Conservation (phyloP, 179 eudicot genomes). For the Patellifolia procumbens region DNA sequence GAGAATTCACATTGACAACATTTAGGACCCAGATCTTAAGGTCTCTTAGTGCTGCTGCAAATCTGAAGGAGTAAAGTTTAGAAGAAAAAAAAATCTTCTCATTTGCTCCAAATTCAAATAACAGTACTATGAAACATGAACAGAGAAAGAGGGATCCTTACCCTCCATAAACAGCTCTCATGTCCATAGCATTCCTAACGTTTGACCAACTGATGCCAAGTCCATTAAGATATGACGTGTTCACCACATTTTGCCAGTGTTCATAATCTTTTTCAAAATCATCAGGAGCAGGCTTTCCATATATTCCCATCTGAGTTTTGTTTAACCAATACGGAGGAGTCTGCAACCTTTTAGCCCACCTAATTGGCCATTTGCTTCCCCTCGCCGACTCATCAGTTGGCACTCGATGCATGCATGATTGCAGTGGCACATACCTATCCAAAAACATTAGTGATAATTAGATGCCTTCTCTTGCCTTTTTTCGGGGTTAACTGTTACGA, state of each 20-base stretch:
- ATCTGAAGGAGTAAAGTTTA: slow-evolving; percentile 43
- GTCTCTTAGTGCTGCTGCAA: slow-evolving; percentile 87
- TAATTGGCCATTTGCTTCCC: slow-evolving; percentile 78
- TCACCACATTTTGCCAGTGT: slow-evolving; percentile 72
- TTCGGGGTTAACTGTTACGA: neutral
- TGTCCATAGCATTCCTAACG: slow-evolving; percentile 86
- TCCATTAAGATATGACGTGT: slow-evolving; percentile 56
- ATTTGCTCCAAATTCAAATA: slow-evolving; percentile 1
- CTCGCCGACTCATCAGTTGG: slow-evolving; percentile 52
- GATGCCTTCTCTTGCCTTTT: neutral
- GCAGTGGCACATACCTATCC: slow-evolving; percentile 74
- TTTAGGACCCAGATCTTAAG: slow-evolving; percentile 79
- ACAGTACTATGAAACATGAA: slow-evolving; percentile 5
- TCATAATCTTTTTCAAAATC: slow-evolving; percentile 69
- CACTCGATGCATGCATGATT: slow-evolving; percentile 74
- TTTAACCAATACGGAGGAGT: slow-evolving; percentile 75
- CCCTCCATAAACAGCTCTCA: slow-evolving; percentile 97
- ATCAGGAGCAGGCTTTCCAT: slow-evolving; percentile 82
- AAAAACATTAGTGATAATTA: neutral
- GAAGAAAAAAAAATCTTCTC: neutral
- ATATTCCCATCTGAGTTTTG: slow-evolving; percentile 70
- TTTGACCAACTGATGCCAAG: slow-evolving; percentile 75
- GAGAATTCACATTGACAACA: slow-evolving; percentile 75
- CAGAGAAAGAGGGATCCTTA: slow-evolving; percentile 18
- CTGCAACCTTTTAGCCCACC: slow-evolving; percentile 60